phyloP scores from a whole-genome alignment of 2,329 filamentous ascomycete species.

The Arachnomyces sp. region DNA sequence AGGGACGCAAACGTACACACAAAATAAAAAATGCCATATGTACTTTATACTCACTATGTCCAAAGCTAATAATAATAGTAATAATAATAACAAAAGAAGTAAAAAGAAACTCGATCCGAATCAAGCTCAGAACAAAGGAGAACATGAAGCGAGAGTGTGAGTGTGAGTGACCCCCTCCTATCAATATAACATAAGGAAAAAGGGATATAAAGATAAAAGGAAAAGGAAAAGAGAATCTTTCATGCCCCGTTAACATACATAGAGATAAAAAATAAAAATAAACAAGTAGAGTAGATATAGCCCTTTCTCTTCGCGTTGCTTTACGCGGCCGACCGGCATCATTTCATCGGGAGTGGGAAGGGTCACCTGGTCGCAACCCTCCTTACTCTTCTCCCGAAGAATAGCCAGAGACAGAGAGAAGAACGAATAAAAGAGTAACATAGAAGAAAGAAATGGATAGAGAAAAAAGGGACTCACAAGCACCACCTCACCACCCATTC shows the following conservation, averaged over 20 bases:
- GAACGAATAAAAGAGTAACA: conserved; percentile 7
- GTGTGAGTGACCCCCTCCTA: no score
- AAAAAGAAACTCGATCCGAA: background rate
- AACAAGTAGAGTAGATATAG: background rate
- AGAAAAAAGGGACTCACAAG: conserved; percentile 15
- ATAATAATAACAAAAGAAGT: background rate
- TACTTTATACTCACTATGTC: no score
- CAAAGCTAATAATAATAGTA: background rate
- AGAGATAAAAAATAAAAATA: background rate
- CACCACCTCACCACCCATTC: conserved; percentile 17
- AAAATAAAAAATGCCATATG: no score
- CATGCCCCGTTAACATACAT: background rate
- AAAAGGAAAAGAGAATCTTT: background rate
- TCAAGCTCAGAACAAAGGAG: background rate
- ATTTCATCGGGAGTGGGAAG: no score
- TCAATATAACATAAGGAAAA: no score
- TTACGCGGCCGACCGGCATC: no score
- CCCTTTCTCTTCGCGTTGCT: no score
- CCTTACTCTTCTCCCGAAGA: no score
- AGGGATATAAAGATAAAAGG: conserved; percentile 2
- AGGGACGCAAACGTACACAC: no score
- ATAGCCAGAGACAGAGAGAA: no score
- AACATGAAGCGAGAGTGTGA: no score
- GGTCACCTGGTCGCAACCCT: no score
- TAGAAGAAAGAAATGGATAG: conserved; percentile 16